Percentiles rank a stretch among this genome's conserved stretches.
Evolutionary conservation across 2,329 filamentous ascomycete species (phyloP).

Genomic region (Aphanocladium album): DNA sequence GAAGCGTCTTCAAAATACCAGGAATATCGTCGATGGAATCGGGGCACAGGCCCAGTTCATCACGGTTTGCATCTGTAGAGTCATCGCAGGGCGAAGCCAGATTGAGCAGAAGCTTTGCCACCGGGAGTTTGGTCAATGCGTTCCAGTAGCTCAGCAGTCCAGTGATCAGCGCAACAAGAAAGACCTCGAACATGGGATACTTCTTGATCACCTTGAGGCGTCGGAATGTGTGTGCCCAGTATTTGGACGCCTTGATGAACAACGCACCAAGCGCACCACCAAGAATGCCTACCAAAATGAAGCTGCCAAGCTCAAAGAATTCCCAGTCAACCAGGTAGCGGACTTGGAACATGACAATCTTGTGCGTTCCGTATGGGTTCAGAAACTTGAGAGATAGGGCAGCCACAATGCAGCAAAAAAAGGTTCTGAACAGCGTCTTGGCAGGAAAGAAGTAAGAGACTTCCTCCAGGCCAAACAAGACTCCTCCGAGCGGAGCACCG

Average conservation of each 20-base stretch:
- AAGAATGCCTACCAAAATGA: conserved; percentile 79
- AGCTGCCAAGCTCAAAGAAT: conserved; percentile 82
- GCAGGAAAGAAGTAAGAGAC: conserved; percentile 96
- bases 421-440: conserved; percentile 94
- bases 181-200: conserved; percentile 80
- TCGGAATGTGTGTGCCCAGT: conserved; percentile 87
- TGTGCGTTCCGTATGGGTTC: conserved; percentile 91
- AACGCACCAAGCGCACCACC: conserved; percentile 82
- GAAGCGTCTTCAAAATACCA: conserved; percentile 63
- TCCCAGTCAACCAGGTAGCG: conserved; percentile 88
- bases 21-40: conserved; percentile 69
- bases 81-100: conserved; percentile 82
- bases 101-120: conserved; percentile 86
- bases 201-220: conserved; percentile 74
- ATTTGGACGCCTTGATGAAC: conserved; percentile 91
- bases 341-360: conserved; percentile 95
- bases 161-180: conserved; percentile 80
- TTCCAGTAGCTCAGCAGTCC: conserved; percentile 92
- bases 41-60: conserved; percentile 73
- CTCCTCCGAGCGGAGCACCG: conserved; percentile 79
- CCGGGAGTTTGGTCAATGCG: conserved; percentile 77
- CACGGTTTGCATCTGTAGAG: conserved; percentile 53
- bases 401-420: conserved; percentile 95
- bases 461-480: conserved; percentile 91
- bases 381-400: conserved; percentile 89